Base-by-base conservation (phyloP, 106 monocot species). In the Hemerocallis citrina region DNA sequence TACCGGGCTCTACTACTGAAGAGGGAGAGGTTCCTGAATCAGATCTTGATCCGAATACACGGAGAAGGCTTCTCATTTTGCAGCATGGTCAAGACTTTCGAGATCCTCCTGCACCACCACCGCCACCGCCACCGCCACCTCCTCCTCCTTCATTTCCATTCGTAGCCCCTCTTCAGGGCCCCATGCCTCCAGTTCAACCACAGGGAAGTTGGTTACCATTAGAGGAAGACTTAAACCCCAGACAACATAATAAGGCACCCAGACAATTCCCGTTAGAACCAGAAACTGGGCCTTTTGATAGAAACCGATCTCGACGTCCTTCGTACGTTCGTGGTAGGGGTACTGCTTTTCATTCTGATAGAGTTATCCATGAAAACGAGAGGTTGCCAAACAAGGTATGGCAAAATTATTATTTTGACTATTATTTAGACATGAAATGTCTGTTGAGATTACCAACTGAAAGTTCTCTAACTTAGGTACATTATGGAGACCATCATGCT, bases 11-110 rank as follows among this genome's bases (percentile, higher is more conserved):
- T 59, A 77, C 82, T 33, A 85, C 81, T 55, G 93, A 93, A 75
- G 93, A 93, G 75, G 89, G 93, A 67, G 93, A 93, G 34, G 93
- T 93, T 41, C 89, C 81, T 29, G 93, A 93, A 68, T 93, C 93
- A 24, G 93, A 93, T 63, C 56, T 93, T 52, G 88, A 93, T 59
- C 93, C 93, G 51, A 85, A 93, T 58, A 93, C 93, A 63, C 76
- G 93, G 57, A 85, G 93, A 75, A 77, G 93, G 30, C 88, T 93
- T 70, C 81, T 93, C 28, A 93, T 93, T 50, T 77, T 89, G 69
- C 93, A 93, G 55, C 93, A 93, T 70, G 93, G 93, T 28, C 88
- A 85, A 69, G 93, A 93, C 62, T 79, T 66, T n/a, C 82, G 93
- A 70, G 93, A 93, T 38, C 60, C 79, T 44, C 65, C 79, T 46